phyloP scores from a whole-genome alignment of 2,329 filamentous ascomycete species.

The Fusarium sp. region DNA sequence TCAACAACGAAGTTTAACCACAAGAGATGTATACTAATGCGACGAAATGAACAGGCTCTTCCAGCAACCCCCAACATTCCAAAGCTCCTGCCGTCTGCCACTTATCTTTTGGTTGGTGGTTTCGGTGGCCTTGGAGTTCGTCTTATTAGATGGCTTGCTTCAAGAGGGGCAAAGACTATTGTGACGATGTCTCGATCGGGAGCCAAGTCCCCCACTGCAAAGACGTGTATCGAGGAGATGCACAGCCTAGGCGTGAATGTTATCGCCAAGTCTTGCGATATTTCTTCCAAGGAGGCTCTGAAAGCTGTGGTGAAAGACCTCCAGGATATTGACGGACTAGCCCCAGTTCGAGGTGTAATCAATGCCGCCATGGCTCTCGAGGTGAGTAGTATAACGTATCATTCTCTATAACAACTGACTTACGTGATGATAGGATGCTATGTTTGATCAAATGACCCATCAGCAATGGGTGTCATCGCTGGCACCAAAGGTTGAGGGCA shows the following conservation, averaged over 20 bases:
- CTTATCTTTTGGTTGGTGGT: slow-evolving; percentile 12
- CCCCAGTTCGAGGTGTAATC: slow-evolving; percentile 5
- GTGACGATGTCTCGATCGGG: slow-evolving; percentile 11
- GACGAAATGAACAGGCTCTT: slow-evolving; percentile 5
- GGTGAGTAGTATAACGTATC: background rate
- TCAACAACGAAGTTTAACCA: background rate
- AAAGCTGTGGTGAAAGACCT: slow-evolving; percentile 5
- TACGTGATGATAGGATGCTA: slow-evolving; percentile 4
- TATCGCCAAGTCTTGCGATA: slow-evolving; percentile 5
- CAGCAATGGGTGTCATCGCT: background rate
- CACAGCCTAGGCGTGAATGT: background rate
- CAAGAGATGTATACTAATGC: background rate
- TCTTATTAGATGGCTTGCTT: slow-evolving; percentile 14
- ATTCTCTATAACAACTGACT: slow-evolving; percentile 6
- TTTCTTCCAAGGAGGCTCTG: slow-evolving; percentile 6
- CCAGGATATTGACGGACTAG: background rate
- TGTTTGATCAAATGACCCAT: too few species aligned
- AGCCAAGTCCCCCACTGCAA: slow-evolving; percentile 6
- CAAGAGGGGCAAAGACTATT: slow-evolving; percentile 9
- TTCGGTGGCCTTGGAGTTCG: slow-evolving; percentile 12
- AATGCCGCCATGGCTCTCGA: slow-evolving; percentile 14
- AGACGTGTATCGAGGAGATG: slow-evolving; percentile 9
- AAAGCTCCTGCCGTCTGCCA: slow-evolving; percentile 4
- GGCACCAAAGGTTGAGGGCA: too few species aligned
- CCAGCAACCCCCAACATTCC: slow-evolving; percentile 8